A percentile compares a stretch with the other conserved stretches of the same genome.
These are phyloP conservation scores for Phytophthora cactorum DNA, from an alignment of 352 stramenopile species.

Conservation along the genomic window DNA sequence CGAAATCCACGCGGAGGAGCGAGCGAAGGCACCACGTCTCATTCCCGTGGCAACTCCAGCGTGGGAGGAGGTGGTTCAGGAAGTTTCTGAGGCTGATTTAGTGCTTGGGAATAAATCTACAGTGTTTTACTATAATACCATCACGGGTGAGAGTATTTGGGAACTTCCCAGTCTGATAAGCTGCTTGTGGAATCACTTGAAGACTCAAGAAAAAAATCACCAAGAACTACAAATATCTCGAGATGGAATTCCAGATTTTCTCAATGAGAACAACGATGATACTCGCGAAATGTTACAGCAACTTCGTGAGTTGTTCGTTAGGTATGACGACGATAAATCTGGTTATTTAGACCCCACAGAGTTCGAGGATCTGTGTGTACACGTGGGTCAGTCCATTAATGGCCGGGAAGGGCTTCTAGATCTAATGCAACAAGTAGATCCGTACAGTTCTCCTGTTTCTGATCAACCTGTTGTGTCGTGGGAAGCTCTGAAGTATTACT, in stretches of 20 bases:
- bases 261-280: slow-evolving; percentile 9
- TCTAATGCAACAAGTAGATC: slow-evolving; percentile 57
- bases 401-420: slow-evolving; percentile 28
- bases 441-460: slow-evolving; percentile 24
- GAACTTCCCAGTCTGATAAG: slow-evolving; percentile 48
- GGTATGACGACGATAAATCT: slow-evolving; percentile 67
- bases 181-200: slow-evolving; percentile 41
- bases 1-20: slow-evolving; percentile 39
- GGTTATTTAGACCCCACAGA: slow-evolving; percentile 53
- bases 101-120: slow-evolving; percentile 21
- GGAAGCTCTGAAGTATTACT: slow-evolving; percentile 60
- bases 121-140: slow-evolving; percentile 59
- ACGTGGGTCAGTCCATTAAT: slow-evolving; percentile 46
- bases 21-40: slow-evolving; percentile 13
- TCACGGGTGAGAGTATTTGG: slow-evolving; percentile 63
- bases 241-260: slow-evolving; percentile 26
- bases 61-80: slow-evolving; percentile 61
- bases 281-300: slow-evolving; percentile 46
- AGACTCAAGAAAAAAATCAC: slow-evolving; percentile 22
- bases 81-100: slow-evolving; percentile 17
- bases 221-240: slow-evolving; percentile 19
- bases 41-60: slow-evolving; percentile 32
- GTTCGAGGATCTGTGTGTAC: slow-evolving; percentile 70
- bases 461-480: slow-evolving; percentile 44
- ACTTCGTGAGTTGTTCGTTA: slow-evolving; percentile 55